phyloP scores from a whole-genome alignment of 2,329 filamentous ascomycete species.

The Sporothrix variecibatus region DNA sequence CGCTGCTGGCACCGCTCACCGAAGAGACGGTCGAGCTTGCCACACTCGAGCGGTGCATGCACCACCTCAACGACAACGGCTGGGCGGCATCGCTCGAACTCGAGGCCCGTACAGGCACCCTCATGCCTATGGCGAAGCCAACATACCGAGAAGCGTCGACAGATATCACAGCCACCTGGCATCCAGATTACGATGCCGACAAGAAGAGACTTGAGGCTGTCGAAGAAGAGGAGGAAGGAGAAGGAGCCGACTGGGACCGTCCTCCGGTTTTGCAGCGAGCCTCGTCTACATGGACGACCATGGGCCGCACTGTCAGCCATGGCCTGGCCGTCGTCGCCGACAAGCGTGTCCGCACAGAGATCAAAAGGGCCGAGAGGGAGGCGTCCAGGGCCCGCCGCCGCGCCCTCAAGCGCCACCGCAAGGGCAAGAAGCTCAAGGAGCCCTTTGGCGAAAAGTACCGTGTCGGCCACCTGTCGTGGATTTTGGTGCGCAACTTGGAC shows the following conservation, averaged over 20 bases:
- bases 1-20: slow-evolving; percentile 32
- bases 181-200: not conserved
- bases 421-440: slow-evolving; percentile 33
- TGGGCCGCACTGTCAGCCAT: slow-evolving; percentile 10
- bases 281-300: not conserved
- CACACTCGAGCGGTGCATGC: slow-evolving; percentile 33
- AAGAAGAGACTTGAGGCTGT: not conserved
- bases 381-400: slow-evolving; percentile 33
- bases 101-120: slow-evolving; percentile 13
- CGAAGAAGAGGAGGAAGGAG: not conserved
- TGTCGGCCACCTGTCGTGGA: slow-evolving; percentile 24
- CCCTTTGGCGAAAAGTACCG: slow-evolving; percentile 25
- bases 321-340: slow-evolving; percentile 35
- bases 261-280: not conserved
- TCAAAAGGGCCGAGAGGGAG: slow-evolving; percentile 31
- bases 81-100: slow-evolving; percentile 30
- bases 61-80: slow-evolving; percentile 26
- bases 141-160: not conserved
- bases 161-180: not conserved
- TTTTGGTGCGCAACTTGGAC: slow-evolving; percentile 26
- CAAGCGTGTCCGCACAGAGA: slow-evolving; percentile 34
- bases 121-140: slow-evolving; percentile 22
- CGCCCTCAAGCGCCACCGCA: slow-evolving; percentile 34
- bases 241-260: not conserved
- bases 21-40: slow-evolving; percentile 33